These are phyloP conservation scores for Globisporangium echinulatum DNA, from an alignment of 352 stramenopile genomes.

Conservation along the genomic window DNA sequence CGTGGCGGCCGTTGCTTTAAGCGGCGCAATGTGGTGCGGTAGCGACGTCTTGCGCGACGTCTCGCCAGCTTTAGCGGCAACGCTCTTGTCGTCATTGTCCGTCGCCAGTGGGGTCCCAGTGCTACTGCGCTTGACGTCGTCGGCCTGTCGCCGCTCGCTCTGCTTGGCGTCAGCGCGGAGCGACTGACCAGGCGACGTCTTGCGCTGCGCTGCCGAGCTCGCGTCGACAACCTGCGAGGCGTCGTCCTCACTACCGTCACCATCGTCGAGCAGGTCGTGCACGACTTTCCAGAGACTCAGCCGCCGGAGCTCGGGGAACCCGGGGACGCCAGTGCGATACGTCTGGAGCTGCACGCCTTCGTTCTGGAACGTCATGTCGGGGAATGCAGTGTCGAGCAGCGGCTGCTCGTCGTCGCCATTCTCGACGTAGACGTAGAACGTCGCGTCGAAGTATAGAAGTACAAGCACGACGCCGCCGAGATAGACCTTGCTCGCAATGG, in stretches of 20 bases:
- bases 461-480: slow-evolving; percentile 88
- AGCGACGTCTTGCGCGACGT: slow-evolving; percentile 56
- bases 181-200: slow-evolving; percentile 4
- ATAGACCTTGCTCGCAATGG: slow-evolving; percentile 94
- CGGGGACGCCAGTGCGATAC: slow-evolving; percentile 61
- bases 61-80: slow-evolving; percentile 22
- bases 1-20: slow-evolving; percentile 44
- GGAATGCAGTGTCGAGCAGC: slow-evolving; percentile 92
- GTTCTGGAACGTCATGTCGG: slow-evolving; percentile 88
- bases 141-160: slow-evolving; percentile 44
- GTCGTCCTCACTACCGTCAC: slow-evolving; percentile 18
- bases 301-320: slow-evolving; percentile 58
- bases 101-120: background rate
- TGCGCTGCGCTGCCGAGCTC: slow-evolving; percentile 14
- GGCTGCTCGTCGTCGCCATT: slow-evolving; percentile 87
- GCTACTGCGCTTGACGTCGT: slow-evolving; percentile 38
- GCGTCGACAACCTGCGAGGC: slow-evolving; percentile 23
- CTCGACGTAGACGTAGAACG: slow-evolving; percentile 89
- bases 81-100: slow-evolving; percentile 23
- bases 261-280: slow-evolving; percentile 49
- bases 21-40: slow-evolving; percentile 70
- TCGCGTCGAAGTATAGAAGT: slow-evolving; percentile 90
- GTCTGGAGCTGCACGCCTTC: slow-evolving; percentile 81
- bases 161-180: slow-evolving; percentile 48
- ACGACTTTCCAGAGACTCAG: slow-evolving; percentile 81